Percentiles rank a stretch among this genome's conserved stretches.
These are phyloP conservation scores for Quercus parvula DNA, from an alignment of 306 rosid species.

Conservation along the genomic window DNA sequence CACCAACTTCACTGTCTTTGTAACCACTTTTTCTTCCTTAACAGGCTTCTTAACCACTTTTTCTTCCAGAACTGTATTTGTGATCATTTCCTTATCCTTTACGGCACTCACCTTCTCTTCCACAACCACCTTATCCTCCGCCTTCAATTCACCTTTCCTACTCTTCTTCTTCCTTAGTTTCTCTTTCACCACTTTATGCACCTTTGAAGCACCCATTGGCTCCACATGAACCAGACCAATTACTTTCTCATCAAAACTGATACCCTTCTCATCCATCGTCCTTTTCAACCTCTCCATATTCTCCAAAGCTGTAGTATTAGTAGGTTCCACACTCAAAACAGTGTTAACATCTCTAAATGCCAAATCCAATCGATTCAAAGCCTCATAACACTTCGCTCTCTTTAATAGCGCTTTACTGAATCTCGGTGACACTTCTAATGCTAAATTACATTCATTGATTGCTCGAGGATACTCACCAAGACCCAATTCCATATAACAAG, in stretches of 20 bases:
- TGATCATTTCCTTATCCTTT: conserved; percentile 39
- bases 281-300: conserved; percentile 50
- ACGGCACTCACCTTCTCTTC: conserved; percentile 41
- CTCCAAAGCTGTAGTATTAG: conserved; percentile 68
- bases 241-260: conserved; percentile 54
- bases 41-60: conserved; percentile 27
- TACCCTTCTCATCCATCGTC: conserved; percentile 60
- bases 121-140: conserved; percentile 45
- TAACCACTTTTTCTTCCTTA: conserved; percentile 39
- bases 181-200: conserved; percentile 60
- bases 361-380: conserved; percentile 70
- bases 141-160: conserved; percentile 33
- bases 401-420: conserved; percentile 67
- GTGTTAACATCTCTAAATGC: conserved; percentile 68
- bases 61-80: conserved; percentile 33
- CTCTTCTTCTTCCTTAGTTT: conserved; percentile 61
- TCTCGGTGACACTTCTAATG: conserved; percentile 59
- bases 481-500: conserved; percentile 79
- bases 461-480: conserved; percentile 87
- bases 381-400: conserved; percentile 72
- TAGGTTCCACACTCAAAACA: conserved; percentile 64
- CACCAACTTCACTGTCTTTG: conserved; percentile 81
- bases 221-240: conserved; percentile 45
- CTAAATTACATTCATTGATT: conserved; percentile 70
- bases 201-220: conserved; percentile 27